phyloP scores from a whole-genome alignment of 352 stramenopile species.

The Phytophthora boehmeriae region DNA sequence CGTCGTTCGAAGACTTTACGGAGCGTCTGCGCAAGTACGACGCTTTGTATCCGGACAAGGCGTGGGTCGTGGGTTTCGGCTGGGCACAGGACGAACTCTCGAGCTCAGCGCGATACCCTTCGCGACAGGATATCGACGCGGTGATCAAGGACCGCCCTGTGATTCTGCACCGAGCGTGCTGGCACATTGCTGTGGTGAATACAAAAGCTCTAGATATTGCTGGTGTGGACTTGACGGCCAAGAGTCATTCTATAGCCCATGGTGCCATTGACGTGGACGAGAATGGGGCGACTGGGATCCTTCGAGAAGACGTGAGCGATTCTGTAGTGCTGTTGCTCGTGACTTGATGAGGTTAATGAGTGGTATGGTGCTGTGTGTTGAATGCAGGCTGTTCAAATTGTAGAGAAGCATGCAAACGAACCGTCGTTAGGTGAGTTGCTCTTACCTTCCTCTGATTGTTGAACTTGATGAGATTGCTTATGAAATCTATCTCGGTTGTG shows the following conservation, averaged over 20 bases:
- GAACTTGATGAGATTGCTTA: background rate
- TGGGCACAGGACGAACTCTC: slow-evolving; percentile 89
- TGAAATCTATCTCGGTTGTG: background rate
- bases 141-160: slow-evolving; percentile 72
- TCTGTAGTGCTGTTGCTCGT: background rate
- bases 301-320: slow-evolving; percentile 63
- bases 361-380: slow-evolving; percentile 2
- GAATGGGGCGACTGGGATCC: slow-evolving; percentile 63
- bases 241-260: slow-evolving; percentile 34
- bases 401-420: slow-evolving; percentile 77
- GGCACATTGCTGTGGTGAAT: slow-evolving; percentile 89
- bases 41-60: slow-evolving; percentile 61
- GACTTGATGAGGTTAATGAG: background rate
- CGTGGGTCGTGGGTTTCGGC: slow-evolving; percentile 83
- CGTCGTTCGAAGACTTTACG: slow-evolving; percentile 76
- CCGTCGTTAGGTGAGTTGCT: slow-evolving; percentile 52
- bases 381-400: slow-evolving; percentile 64
- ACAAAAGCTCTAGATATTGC: slow-evolving; percentile 82
- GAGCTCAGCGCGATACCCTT: slow-evolving; percentile 59
- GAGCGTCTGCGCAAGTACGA: slow-evolving; percentile 62
- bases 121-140: slow-evolving; percentile 78
- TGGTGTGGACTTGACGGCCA: slow-evolving; percentile 48
- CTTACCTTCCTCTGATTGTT: too few relatives aligned
- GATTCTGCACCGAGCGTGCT: slow-evolving; percentile 88
- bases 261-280: slow-evolving; percentile 75